phyloP scores from a whole-genome alignment of 345 rosid species.

The Garcia nutans region DNA sequence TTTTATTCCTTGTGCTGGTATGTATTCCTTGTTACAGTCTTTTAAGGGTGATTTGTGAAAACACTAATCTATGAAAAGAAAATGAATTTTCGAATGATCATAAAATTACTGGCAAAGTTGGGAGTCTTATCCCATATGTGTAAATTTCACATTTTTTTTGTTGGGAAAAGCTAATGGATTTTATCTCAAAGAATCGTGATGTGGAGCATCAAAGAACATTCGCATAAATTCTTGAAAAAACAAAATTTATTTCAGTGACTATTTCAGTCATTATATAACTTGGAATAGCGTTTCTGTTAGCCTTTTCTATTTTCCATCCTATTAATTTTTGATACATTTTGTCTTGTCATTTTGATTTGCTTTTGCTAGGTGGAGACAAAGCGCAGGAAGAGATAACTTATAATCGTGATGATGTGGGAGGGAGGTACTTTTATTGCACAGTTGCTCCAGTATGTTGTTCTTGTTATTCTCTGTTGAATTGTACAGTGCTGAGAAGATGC shows the following conservation, averaged over 20 bases:
- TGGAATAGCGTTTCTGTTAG: neutral
- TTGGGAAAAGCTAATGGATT: neutral
- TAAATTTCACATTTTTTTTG: neutral
- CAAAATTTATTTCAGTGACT: neutral
- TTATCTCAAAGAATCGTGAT: neutral
- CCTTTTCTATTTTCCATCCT: neutral
- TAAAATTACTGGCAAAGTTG: neutral
- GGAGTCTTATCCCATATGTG: neutral
- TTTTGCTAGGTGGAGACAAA: constrained; percentile 60
- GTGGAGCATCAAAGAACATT: neutral
- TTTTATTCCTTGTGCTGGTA: neutral
- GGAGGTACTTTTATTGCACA: constrained; percentile 37
- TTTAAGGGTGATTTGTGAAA: neutral
- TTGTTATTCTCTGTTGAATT: constrained; percentile 20
- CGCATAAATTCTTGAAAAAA: neutral
- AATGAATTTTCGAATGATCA: neutral
- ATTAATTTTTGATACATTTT: neutral
- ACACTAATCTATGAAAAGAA: neutral
- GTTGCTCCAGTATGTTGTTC: constrained; percentile 22
- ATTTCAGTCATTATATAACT: neutral
- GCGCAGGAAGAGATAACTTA: constrained; percentile 60
- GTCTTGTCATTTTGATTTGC: neutral
- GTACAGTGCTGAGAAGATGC: constrained; percentile 44
- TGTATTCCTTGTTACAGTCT: neutral
- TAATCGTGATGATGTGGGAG: neutral